Evolutionary conservation across 768 basidiomycete species (phyloP).

Genomic region (Russula abietina): DNA sequence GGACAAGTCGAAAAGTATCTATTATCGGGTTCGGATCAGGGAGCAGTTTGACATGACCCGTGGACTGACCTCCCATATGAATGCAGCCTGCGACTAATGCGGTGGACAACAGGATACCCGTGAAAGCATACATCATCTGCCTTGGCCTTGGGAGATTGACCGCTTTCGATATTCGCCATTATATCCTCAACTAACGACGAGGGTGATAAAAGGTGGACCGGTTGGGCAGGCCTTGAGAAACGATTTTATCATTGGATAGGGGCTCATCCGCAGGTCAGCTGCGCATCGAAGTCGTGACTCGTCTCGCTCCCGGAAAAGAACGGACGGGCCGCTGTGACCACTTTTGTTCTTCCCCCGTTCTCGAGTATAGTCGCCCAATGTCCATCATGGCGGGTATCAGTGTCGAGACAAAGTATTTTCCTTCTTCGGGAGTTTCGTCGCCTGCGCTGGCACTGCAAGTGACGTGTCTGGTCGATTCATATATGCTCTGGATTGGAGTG

Average conservation of each 20-base stretch:
- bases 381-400: constrained; percentile 30
- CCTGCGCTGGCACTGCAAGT: constrained; percentile 62
- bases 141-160: background rate
- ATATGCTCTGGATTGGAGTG: constrained; percentile 79
- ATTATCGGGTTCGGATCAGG: background rate
- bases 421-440: constrained; percentile 43
- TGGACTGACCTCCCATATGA: background rate
- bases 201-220: too few species aligned
- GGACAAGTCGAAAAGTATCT: background rate
- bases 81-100: background rate
- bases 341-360: background rate
- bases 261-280: background rate
- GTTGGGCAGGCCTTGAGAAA: too few species aligned
- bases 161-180: background rate
- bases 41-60: background rate
- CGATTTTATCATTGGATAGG: background rate
- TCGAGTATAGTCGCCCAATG: background rate
- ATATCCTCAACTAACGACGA: too few species aligned
- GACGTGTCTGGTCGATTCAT: constrained; percentile 61
- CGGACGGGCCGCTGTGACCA: constrained; percentile 7
- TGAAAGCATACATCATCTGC: background rate
- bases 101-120: background rate
- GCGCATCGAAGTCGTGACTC: background rate
- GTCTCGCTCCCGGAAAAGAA: background rate
- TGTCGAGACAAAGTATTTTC: constrained; percentile 45